Conservation (phyloP, 2,329 filamentous ascomycete species). For the Pseudogymnoascus sp. region DNA sequence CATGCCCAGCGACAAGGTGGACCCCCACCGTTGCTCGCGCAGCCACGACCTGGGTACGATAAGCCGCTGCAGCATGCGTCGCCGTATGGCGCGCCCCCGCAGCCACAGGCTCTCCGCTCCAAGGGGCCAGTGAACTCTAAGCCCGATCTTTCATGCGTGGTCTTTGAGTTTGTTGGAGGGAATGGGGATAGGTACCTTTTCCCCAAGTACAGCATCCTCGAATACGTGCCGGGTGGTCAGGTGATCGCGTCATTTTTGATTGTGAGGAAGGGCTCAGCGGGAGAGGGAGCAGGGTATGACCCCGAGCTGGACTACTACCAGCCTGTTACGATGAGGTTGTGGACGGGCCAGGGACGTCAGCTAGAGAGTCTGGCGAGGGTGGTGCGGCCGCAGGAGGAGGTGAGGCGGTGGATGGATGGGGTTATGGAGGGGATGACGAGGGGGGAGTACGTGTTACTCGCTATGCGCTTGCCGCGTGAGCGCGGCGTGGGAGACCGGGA, state of each 20-base stretch:
- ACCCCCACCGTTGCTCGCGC: conserved; percentile 15
- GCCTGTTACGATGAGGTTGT: conserved; percentile 57
- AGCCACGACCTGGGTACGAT: conserved; percentile 8
- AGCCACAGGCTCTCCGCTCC: conserved; percentile 49
- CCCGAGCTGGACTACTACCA: conserved; percentile 65
- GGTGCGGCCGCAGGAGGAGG: conserved; percentile 55
- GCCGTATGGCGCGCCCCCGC: conserved; percentile 18
- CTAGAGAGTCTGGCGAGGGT: conserved; percentile 53
- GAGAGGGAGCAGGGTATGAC: conserved; percentile 52
- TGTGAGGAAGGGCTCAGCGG: conserved; percentile 61
- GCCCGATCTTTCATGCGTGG: conserved; percentile 56
- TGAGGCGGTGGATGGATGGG: conserved; percentile 59
- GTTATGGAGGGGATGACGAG: conserved; percentile 62
- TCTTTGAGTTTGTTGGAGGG: conserved; percentile 59
- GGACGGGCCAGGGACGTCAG: conserved; percentile 44
- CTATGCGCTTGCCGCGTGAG: conserved; percentile 53
- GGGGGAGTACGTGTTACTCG: conserved; percentile 57
- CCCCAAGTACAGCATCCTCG: conserved; percentile 68
- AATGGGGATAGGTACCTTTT: conserved; percentile 70
- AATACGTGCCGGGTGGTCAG: conserved; percentile 52
- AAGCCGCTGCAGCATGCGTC: conserved; percentile 8
- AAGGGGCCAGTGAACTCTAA: conserved; percentile 50
- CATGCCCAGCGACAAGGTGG: conserved; percentile 18
- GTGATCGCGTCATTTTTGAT: conserved; percentile 70
- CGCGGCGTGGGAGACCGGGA: not conserved